phyloP scores from a whole-genome alignment of 2,329 filamentous ascomycete species.

The Herpomyces periplanetae region DNA sequence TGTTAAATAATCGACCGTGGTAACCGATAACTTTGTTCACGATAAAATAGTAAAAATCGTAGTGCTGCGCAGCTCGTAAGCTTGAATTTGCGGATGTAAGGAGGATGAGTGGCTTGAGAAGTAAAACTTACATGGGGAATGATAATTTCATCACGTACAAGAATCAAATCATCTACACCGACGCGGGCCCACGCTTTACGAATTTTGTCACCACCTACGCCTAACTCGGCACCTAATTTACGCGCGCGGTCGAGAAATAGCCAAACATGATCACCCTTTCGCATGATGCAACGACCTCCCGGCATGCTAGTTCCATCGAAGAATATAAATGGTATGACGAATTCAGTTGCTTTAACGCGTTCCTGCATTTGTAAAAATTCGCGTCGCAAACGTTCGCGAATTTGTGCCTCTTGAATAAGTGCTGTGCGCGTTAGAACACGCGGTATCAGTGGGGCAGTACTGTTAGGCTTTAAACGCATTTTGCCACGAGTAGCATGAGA shows the following conservation, averaged over 20 bases:
- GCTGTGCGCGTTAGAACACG: constrained; percentile 36
- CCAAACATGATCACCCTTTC: constrained; percentile 79
- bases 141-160: constrained; percentile 61
- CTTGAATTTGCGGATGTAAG: neutral
- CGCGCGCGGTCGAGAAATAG: constrained; percentile 63
- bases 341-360: constrained; percentile 50
- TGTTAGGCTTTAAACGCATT: constrained; percentile 18
- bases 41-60: constrained; percentile 87
- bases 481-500: constrained; percentile 9
- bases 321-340: constrained; percentile 75
- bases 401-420: constrained; percentile 34
- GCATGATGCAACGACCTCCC: constrained; percentile 42
- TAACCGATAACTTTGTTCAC: constrained; percentile 45
- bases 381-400: constrained; percentile 29
- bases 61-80: constrained; percentile 20
- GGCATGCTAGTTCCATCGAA: constrained; percentile 76
- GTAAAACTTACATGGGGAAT: constrained; percentile 41
- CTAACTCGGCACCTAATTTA: constrained; percentile 51
- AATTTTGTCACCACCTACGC: constrained; percentile 25
- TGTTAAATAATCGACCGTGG: constrained; percentile 41
- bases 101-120: constrained; percentile 3
- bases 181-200: constrained; percentile 62
- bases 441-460: constrained; percentile 20
- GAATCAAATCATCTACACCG: constrained; percentile 73
- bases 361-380: constrained; percentile 55